A percentile compares a stretch with the other conserved stretches of the same genome.
Evolutionary conservation across 148 eudicot species (phyloP).

Genomic region (Camellia granthamiana): DNA sequence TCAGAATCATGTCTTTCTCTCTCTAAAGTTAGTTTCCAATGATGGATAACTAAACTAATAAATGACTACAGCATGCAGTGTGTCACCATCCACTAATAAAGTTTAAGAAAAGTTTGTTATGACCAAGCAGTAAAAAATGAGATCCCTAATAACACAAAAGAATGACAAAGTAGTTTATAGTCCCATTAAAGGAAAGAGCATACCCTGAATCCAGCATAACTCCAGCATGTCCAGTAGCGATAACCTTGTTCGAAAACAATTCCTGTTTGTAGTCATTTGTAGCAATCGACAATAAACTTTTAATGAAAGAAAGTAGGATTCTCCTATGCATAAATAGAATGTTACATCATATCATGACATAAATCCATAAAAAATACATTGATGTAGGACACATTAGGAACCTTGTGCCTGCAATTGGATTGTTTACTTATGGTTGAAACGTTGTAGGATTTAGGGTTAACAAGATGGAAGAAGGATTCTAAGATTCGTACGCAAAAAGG

Average conservation of each 20-base stretch:
- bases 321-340: neutral
- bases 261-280: slow-evolving; percentile 44
- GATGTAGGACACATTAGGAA: neutral
- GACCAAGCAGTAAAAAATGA: neutral
- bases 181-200: slow-evolving; percentile 12
- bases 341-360: neutral
- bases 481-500: neutral
- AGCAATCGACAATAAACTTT: neutral
- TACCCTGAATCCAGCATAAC: slow-evolving; percentile 46
- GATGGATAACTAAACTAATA: neutral
- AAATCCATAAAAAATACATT: neutral
- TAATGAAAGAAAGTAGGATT: neutral
- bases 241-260: slow-evolving; percentile 63
- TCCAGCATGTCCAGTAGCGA: slow-evolving; percentile 47
- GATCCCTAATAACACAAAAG: neutral
- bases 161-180: slow-evolving; percentile 17
- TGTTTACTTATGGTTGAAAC: neutral
- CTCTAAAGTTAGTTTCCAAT: neutral
- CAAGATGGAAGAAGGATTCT: neutral
- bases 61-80: neutral
- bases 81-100: neutral
- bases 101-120: neutral
- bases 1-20: neutral
- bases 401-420: neutral
- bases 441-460: no score